These are phyloP conservation scores for Geotrichum carabidarum DNA, from an alignment of 1,139 yeast genomes.

Conservation along the genomic window DNA sequence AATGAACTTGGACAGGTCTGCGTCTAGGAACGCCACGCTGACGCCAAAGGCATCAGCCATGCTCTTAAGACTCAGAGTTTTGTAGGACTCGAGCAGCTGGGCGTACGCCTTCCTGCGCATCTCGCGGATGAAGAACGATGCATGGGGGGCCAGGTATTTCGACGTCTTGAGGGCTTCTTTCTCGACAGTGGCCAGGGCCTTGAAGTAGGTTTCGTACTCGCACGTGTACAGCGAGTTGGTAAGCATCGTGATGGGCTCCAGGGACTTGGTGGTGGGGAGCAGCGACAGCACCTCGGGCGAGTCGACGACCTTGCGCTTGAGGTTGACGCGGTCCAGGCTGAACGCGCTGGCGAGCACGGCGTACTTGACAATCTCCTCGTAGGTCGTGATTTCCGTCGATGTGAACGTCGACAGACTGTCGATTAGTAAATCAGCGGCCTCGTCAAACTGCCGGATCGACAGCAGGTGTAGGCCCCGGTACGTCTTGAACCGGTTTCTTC, in stretches of 20 bases:
- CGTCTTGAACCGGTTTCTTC: conserved; percentile 90
- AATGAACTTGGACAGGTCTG: conserved; percentile 81
- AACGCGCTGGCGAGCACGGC: conserved; percentile 84
- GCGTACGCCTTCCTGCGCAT: conserved; percentile 94
- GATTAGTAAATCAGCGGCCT: conserved; percentile 75
- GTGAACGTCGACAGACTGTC: conserved; percentile 95
- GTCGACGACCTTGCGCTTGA: conserved; percentile 80
- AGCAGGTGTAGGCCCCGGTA: conserved; percentile 78
- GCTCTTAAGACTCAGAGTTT: conserved; percentile 78
- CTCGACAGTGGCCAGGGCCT: conserved; percentile 70
- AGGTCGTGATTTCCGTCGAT: conserved; percentile 84
- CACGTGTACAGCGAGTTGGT: conserved; percentile 86
- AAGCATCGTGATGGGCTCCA: conserved; percentile 77
- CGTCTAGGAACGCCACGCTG: conserved; percentile 69
- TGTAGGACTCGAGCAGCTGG: conserved; percentile 89
- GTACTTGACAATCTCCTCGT: conserved; percentile 84
- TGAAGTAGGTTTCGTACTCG: conserved; percentile 78
- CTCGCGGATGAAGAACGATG: conserved; percentile 81
- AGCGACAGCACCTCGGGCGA: conserved; percentile 89
- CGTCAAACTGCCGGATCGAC: conserved; percentile 80
- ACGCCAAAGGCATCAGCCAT: conserved; percentile 96
- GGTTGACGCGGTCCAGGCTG: conserved; percentile 74
- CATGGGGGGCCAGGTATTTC: conserved; percentile 73
- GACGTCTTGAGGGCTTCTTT: conserved; percentile 67
- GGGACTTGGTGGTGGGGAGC: conserved; percentile 61